Base-by-base conservation (phyloP, 139 green algal species). In the Picochlorum sp. region DNA sequence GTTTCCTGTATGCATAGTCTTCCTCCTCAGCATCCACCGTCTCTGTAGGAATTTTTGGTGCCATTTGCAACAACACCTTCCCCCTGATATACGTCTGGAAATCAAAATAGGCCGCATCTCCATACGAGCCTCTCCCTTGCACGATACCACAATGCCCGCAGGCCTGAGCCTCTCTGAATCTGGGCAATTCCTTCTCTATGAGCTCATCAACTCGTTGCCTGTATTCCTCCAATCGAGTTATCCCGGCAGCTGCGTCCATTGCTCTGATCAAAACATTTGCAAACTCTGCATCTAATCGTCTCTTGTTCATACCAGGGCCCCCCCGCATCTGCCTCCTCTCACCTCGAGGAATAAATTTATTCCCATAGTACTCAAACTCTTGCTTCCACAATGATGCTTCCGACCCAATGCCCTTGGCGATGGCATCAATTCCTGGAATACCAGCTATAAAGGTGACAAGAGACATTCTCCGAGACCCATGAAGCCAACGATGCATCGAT, bases 201-300 rank as follows among this genome's bases (percentile, higher is more conserved):
- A 59, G 23, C 16, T 20, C 51, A 15, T 59, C 51, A 23, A 15
- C n/a, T 16, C 23, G 23, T 7, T 54, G 18, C n/a, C 16, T 20
- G n/a, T 54, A 54, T 20, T 54, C 47, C 4, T 24, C 47, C n/a
- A 26, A 26, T 20, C 47, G 34, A 0, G 34, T 54, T 21, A 26
- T 20, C 47, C 16, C 18, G 15, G 51, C 51, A 59, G 51, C 51
- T 9, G 13, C 13, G 21, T 38, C 21, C 21, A 59, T 30, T 15
- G 51, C 51, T 18, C 23, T 34, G 18, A 59, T 30, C 51, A 59
- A 9, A 10, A 34, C 51, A 14, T 34, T 34, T 11, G n/a, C 51
- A 59, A 59, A 59, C 3, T 59, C 51, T 30, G 51, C 51, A n/a
- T 59, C 51, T 59, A 59, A 10, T 34, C 13, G n/a, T 59, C 23